phyloP scores from a whole-genome alignment of 2,329 filamentous ascomycete species.

The Trichophyton simii region DNA sequence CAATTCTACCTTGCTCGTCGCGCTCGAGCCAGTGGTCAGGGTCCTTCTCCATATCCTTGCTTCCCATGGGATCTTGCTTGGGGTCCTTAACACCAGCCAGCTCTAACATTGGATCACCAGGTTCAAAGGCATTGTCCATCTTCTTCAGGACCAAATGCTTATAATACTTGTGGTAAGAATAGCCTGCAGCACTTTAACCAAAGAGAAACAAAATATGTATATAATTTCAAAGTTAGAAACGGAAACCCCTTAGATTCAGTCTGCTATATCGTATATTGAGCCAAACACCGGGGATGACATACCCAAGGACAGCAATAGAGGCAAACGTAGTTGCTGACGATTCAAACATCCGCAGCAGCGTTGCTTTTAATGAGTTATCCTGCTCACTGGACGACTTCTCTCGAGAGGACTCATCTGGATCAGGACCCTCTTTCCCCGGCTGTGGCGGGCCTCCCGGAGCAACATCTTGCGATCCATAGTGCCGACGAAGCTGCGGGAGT shows the following conservation, averaged over 20 bases:
- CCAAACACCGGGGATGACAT: constrained; percentile 37
- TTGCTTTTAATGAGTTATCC: constrained; percentile 26
- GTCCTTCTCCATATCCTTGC: constrained; percentile 17
- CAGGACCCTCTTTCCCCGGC: constrained; percentile 12
- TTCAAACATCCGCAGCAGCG: constrained; percentile 54
- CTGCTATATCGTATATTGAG: background rate
- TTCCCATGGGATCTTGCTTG: constrained; percentile 26
- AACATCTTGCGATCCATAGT: constrained; percentile 12
- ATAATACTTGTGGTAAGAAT: constrained; percentile 70
- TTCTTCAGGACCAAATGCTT: constrained; percentile 84
- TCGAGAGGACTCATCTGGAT: constrained; percentile 22
- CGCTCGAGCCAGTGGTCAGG: constrained; percentile 67
- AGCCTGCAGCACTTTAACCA: constrained; percentile 46
- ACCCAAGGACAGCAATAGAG: constrained; percentile 57
- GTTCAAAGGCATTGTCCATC: constrained; percentile 82
- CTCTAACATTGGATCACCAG: constrained; percentile 79
- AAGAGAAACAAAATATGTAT: background rate
- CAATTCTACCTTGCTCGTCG: constrained; percentile 67
- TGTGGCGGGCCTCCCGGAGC: constrained; percentile 10
- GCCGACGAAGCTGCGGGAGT: constrained; percentile 5
- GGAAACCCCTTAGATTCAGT: background rate
- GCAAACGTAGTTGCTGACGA: constrained; percentile 63
- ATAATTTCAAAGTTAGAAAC: constrained; percentile 8
- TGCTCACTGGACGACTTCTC: constrained; percentile 11
- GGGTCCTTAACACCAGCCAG: constrained; percentile 47